phyloP scores from a whole-genome alignment of 2,329 filamentous ascomycete genomes.

The Zalaria sp. region DNA sequence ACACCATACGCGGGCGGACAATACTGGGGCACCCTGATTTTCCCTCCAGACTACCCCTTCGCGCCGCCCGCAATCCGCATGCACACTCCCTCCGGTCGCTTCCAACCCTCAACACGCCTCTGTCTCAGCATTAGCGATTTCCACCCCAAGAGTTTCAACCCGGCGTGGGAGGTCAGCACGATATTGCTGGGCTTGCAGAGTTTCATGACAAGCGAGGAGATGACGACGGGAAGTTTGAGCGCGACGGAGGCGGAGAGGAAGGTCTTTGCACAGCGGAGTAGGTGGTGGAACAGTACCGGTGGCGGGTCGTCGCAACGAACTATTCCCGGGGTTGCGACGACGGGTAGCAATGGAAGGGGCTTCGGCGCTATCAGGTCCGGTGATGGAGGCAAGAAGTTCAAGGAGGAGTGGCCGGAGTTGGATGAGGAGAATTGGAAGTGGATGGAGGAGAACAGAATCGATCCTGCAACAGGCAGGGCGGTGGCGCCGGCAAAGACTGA shows the following conservation, averaged over 20 bases:
- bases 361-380: slow-evolving; percentile 73
- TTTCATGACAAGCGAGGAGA: slow-evolving; percentile 98
- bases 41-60: slow-evolving; percentile 93
- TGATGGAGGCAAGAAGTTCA: slow-evolving; percentile 84
- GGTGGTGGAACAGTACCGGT: slow-evolving; percentile 96
- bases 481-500: slow-evolving; percentile 28
- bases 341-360: slow-evolving; percentile 38
- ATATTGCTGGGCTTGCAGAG: slow-evolving; percentile 87
- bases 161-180: slow-evolving; percentile 94
- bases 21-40: slow-evolving; percentile 95
- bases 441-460: slow-evolving; percentile 74
- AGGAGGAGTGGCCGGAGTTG: slow-evolving; percentile 75
- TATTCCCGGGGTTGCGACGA: slow-evolving; percentile 35
- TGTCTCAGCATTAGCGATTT: slow-evolving; percentile 96
- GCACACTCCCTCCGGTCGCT: slow-evolving; percentile 93
- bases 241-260: slow-evolving; percentile 65
- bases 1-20: slow-evolving; percentile 91
- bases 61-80: slow-evolving; percentile 95
- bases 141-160: slow-evolving; percentile 95
- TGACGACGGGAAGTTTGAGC: slow-evolving; percentile 85
- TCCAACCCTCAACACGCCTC: slow-evolving; percentile 80
- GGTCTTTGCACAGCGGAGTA: slow-evolving; percentile 59
- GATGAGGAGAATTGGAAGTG: slow-evolving; percentile 84
- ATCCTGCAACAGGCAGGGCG: slow-evolving; percentile 53
- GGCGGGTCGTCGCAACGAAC: slow-evolving; percentile 53